phyloP scores from a whole-genome alignment of 148 eudicot genomes.

The Dianthus caryophyllus region DNA sequence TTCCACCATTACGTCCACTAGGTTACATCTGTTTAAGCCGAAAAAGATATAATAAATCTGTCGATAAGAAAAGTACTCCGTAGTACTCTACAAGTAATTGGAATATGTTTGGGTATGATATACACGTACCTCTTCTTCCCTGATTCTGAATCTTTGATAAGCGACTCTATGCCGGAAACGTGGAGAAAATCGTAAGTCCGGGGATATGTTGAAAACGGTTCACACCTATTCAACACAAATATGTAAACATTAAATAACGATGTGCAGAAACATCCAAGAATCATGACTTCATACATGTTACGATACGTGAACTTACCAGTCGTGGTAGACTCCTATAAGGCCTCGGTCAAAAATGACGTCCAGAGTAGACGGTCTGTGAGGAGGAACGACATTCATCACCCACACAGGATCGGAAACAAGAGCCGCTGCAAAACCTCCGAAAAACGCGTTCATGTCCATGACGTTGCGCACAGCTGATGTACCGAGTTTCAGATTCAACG shows the following conservation, averaged over 20 bases:
- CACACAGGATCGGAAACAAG: slow-evolving; percentile 78
- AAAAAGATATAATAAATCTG: not conserved
- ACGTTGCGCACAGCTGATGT: slow-evolving; percentile 75
- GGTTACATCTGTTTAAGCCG: slow-evolving; percentile 61
- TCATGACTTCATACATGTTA: not conserved
- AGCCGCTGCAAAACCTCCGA: slow-evolving; percentile 97
- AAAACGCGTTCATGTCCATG: slow-evolving; percentile 98
- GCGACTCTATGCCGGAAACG: slow-evolving; percentile 68
- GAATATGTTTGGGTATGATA: not conserved
- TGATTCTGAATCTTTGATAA: slow-evolving; percentile 57
- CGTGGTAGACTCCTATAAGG: slow-evolving; percentile 86
- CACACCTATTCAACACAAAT: slow-evolving; percentile 64
- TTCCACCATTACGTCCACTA: slow-evolving; percentile 93
- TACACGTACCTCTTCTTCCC: slow-evolving; percentile 67
- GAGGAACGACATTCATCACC: slow-evolving; percentile 98
- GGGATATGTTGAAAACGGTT: slow-evolving; percentile 99
- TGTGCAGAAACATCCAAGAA: not conserved
- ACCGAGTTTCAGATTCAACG: slow-evolving; percentile 69
- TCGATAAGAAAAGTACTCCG: too few species aligned
- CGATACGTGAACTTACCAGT: slow-evolving; percentile 60
- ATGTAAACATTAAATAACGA: slow-evolving; percentile 2
- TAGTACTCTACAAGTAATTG: too few species aligned
- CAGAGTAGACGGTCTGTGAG: slow-evolving; percentile 66
- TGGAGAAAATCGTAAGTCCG: slow-evolving; percentile 92
- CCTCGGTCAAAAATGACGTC: slow-evolving; percentile 89